Conservation (phyloP, 1,139 yeast genomes). For the Yamadazyma oceani region DNA sequence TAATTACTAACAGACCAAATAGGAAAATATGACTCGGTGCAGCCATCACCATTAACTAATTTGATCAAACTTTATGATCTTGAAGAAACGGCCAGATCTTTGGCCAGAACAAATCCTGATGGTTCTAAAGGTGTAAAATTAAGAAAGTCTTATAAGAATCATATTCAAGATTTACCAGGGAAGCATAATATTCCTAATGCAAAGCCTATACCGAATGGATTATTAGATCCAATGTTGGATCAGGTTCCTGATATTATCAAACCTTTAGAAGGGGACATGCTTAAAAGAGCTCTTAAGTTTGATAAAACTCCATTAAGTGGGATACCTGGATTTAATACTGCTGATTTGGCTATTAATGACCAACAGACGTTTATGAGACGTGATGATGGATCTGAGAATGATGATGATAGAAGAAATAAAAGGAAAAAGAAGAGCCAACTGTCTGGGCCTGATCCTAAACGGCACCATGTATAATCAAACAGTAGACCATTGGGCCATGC, state of each 20-base stretch:
- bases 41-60: slow-evolving; percentile 74
- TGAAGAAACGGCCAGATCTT: slow-evolving; percentile 66
- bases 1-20: slow-evolving; percentile 10
- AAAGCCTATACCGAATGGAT: slow-evolving; percentile 53
- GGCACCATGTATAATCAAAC: slow-evolving; percentile 31
- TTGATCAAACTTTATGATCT: slow-evolving; percentile 68
- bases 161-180: slow-evolving; percentile 83
- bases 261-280: slow-evolving; percentile 48
- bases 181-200: slow-evolving; percentile 63
- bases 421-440: slow-evolving; percentile 35
- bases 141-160: slow-evolving; percentile 91
- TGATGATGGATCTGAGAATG: slow-evolving; percentile 41
- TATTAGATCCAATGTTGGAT: slow-evolving; percentile 47
- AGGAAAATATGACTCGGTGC: slow-evolving; percentile 15
- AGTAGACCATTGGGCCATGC: not conserved
- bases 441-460: slow-evolving; percentile 30
- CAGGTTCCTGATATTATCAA: slow-evolving; percentile 46
- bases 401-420: slow-evolving; percentile 34
- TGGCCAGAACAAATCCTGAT: slow-evolving; percentile 85
- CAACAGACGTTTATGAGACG: slow-evolving; percentile 45
- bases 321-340: slow-evolving; percentile 74
- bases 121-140: slow-evolving; percentile 90
- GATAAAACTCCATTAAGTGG: slow-evolving; percentile 72
- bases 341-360: slow-evolving; percentile 65
- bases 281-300: slow-evolving; percentile 56